Conservation (phyloP, 352 stramenopile species). For the Saprolegnia diclina region DNA sequence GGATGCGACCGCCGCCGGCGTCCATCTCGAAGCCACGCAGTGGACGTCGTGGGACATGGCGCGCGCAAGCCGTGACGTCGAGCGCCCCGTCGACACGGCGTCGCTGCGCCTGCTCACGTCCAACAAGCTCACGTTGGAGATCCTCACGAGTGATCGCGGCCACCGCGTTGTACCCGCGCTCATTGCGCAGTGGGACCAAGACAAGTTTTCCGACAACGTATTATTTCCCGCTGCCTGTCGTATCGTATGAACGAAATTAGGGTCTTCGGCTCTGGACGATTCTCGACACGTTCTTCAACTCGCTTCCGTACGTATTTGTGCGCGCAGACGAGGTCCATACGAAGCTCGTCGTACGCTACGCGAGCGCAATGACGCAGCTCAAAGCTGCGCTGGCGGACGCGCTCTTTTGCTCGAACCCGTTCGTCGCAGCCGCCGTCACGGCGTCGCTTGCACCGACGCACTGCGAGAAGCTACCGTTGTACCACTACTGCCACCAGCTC, state of each 20-base stretch:
- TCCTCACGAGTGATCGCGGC: conserved; percentile 64
- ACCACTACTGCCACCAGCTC: conserved; percentile 58
- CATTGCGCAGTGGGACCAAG: conserved; percentile 45
- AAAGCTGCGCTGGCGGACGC: conserved; percentile 45
- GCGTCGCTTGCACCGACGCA: conserved; percentile 27
- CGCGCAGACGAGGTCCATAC: conserved; percentile 40
- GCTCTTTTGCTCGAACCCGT: conserved; percentile 28
- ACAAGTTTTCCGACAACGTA: conserved; percentile 28
- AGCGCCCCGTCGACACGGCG: background rate
- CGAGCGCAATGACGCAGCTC: conserved; percentile 49
- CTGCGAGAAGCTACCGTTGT: conserved; percentile 41
- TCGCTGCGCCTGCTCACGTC: conserved; percentile 6
- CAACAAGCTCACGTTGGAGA: conserved; percentile 33
- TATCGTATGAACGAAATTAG: too few relatives aligned
- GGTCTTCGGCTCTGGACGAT: conserved; percentile 45
- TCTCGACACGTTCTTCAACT: conserved; percentile 60
- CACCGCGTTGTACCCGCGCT: conserved; percentile 57
- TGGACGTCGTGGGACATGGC: background rate
- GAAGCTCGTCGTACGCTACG: conserved; percentile 49
- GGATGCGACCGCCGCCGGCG: conserved; percentile 32
- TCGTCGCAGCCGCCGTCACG: background rate
- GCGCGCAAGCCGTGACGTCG: background rate
- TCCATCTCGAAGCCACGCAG: background rate
- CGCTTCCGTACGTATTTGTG: conserved; percentile 44
- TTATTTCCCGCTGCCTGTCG: too few relatives aligned